Evolutionary conservation across 1,284 basidiomycete species (phyloP), one percentile per base, ranked within the genome.

Genomic region (Somion occarium): DNA sequence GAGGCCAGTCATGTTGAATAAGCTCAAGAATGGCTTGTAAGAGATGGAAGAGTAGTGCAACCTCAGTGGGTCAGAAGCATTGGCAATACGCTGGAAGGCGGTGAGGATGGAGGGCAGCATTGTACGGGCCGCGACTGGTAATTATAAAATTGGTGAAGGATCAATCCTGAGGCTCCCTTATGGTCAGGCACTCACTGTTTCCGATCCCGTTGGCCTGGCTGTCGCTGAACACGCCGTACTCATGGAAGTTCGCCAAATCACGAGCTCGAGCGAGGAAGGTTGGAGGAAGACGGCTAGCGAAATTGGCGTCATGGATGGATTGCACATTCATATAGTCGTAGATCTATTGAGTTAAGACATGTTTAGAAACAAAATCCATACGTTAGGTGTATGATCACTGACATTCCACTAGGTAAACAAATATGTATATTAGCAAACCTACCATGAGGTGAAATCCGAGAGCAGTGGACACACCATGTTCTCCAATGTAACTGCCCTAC

Each of bases 1-100:
- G 2, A 69, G 63, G 25, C 71, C 66, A 5, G 74, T 76, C 70
- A 80, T 73, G 62, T 76, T 78, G 71, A 78, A 75, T 41, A 80
- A 64, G 38, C 73, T 74, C 37, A 80, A 60, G 68, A 80, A 77
- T 15, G 78, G 79, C 65, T 79, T 80, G 69, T 80, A 80, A 13
- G 74, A 71, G 43, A 73, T 70, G 23, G 63, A 70, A 13, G 75
- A 64, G 52, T 75, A 72, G 30, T 69, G 64, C 18, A 81, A 50
- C 58, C 73, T 72, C 46, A 79, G 66, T 2, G 70, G 64, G 53
- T 72, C 66, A 0, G 72, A 69, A 3, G 64, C 48, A 59, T 80
- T 79, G 23, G 68, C 66, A 49, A 80, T 70, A 9, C 64, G 61
- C 18, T 69, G 57, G 49, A 81, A 61, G 5, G 70, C 68, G n/a